These are phyloP conservation scores for Kandelia obovata DNA, from an alignment of 345 rosid species.

Conservation along the genomic window DNA sequence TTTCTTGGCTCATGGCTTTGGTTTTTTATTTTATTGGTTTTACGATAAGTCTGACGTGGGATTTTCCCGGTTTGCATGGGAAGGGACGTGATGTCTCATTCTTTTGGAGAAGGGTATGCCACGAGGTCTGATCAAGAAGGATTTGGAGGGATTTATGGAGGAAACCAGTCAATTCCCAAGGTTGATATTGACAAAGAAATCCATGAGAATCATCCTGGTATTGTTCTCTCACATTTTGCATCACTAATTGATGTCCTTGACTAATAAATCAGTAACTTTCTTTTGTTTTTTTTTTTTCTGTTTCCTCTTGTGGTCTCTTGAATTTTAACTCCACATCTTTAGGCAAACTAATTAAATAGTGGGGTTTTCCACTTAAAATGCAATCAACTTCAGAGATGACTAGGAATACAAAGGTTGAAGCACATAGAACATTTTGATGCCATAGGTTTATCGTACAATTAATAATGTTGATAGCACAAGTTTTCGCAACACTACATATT, in stretches of 20 bases:
- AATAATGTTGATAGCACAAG: too few species aligned
- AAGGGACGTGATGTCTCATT: slow-evolving; percentile 69
- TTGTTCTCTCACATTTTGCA: not conserved
- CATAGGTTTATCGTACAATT: too few species aligned
- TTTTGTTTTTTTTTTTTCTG: not conserved
- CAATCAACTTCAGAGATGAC: too few species aligned
- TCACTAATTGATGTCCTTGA: not conserved
- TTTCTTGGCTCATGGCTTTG: not conserved
- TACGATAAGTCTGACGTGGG: too few species aligned
- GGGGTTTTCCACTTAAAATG: not conserved
- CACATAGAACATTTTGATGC: too few species aligned
- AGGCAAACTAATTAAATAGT: too few species aligned
- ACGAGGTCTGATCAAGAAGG: slow-evolving; percentile 85
- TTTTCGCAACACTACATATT: too few species aligned
- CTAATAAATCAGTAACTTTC: not conserved
- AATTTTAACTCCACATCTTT: too few species aligned
- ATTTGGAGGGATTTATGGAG: slow-evolving; percentile 65
- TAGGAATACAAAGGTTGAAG: too few species aligned
- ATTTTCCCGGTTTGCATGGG: not conserved
- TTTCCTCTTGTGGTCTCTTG: not conserved
- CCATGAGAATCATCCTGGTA: slow-evolving; percentile 65
- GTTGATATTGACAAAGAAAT: slow-evolving; percentile 23
- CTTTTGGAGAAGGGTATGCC: slow-evolving; percentile 73
- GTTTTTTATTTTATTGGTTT: not conserved
- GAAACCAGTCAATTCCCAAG: slow-evolving; percentile 37